phyloP scores from a whole-genome alignment of 441 rosid species.

The Oxalis stricta region DNA sequence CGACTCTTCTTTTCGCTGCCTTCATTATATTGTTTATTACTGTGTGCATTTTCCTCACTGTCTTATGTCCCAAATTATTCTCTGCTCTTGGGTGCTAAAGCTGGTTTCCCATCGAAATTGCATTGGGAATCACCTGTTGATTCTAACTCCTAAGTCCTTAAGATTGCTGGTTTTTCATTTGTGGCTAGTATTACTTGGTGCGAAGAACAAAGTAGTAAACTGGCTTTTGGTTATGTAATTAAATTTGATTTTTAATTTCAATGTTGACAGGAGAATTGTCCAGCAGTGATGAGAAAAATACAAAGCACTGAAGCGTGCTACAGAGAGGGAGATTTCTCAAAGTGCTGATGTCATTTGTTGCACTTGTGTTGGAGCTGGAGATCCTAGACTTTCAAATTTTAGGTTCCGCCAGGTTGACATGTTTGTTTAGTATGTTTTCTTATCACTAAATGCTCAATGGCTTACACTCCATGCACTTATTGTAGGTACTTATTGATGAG shows the following conservation, averaged over 20 bases:
- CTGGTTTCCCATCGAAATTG: background rate
- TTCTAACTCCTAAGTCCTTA: background rate
- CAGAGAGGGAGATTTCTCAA: conserved; percentile 95
- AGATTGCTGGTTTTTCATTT: background rate
- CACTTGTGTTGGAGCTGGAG: conserved; percentile 99
- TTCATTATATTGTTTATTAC: background rate
- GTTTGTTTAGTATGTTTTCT: conserved; percentile 1
- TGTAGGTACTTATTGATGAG: conserved; percentile 97
- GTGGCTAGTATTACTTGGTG: no score
- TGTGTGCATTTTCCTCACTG: background rate
- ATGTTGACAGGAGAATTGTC: conserved; percentile 75
- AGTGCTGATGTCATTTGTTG: conserved; percentile 99
- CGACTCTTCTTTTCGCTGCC: background rate
- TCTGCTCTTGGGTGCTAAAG: no score
- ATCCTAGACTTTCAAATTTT: conserved; percentile 90
- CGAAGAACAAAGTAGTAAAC: background rate
- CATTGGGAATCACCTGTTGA: background rate
- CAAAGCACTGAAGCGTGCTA: conserved; percentile 88
- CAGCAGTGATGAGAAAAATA: conserved; percentile 98
- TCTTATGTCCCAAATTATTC: background rate
- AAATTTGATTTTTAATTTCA: background rate
- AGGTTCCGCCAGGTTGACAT: conserved; percentile 88
- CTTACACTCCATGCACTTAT: conserved; percentile 13
- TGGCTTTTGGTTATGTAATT: background rate
- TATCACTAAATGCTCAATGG: conserved; percentile 3